phyloP scores from a whole-genome alignment of 2,329 filamentous ascomycete species.

The Pseudocercospora vitis region DNA sequence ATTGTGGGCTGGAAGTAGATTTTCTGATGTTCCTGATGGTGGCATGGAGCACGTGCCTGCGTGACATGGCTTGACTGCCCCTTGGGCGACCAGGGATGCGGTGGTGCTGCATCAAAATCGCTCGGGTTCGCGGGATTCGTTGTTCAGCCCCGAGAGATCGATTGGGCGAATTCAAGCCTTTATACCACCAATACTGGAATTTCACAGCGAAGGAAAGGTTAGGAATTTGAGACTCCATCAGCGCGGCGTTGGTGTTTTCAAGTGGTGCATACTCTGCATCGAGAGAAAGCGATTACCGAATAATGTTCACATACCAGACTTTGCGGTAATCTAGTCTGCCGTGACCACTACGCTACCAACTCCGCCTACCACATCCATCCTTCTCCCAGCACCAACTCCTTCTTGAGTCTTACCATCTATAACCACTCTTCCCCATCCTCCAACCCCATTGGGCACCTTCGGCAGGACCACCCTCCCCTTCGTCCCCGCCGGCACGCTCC shows the following conservation, averaged over 20 bases:
- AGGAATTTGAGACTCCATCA: no score
- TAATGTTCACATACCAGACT: no score
- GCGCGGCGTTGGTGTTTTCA: background rate
- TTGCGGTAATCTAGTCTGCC: background rate
- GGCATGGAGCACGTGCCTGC: background rate
- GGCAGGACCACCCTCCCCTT: constrained; percentile 35
- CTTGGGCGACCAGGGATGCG: background rate
- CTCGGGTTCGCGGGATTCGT: background rate
- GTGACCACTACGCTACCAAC: background rate
- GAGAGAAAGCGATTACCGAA: no score
- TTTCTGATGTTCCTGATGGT: background rate
- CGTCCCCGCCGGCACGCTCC: constrained; percentile 34
- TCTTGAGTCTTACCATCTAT: background rate
- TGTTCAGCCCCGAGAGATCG: background rate
- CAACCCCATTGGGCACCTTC: background rate
- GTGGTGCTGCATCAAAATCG: background rate
- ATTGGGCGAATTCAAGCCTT: background rate
- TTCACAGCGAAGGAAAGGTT: background rate
- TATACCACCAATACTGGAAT: background rate
- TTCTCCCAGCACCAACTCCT: background rate
- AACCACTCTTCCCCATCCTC: constrained; percentile 1
- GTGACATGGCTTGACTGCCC: background rate
- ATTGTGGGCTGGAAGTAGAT: background rate
- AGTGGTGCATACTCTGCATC: no score
- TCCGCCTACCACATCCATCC: constrained; percentile 2